These are phyloP conservation scores for Ottelia alismoides DNA, from an alignment of 106 monocot genomes.

Conservation along the genomic window DNA sequence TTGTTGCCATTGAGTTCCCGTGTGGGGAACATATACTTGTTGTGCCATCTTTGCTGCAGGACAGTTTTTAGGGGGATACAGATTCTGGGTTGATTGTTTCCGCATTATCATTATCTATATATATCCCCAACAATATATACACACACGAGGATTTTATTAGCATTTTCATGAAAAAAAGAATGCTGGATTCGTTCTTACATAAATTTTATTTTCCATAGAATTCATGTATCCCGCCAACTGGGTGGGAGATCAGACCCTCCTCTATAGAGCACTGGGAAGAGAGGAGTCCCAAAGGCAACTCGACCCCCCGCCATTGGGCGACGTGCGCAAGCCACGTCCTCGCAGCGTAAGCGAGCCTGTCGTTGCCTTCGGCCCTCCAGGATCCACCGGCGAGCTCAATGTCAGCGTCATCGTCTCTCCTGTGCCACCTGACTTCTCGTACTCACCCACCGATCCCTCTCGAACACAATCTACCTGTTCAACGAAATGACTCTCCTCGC, in stretches of 20 bases:
- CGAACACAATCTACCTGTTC: neutral
- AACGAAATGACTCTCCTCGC: neutral
- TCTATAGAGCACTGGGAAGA: slow-evolving; percentile 45
- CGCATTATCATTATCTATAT: no score
- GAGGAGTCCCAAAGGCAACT: slow-evolving; percentile 56
- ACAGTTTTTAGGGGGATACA: no score
- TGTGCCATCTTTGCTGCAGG: no score
- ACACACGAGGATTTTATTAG: no score
- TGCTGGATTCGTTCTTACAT: no score
- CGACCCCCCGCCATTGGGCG: slow-evolving; percentile 33
- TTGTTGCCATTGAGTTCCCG: no score
- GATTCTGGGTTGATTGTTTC: no score
- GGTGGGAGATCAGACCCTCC: slow-evolving; percentile 85
- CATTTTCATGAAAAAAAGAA: no score
- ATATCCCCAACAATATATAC: no score
- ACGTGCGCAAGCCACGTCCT: neutral
- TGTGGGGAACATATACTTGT: no score
- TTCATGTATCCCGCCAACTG: slow-evolving; percentile 82
- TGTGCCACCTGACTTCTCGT: slow-evolving; percentile 72
- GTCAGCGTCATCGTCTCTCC: slow-evolving; percentile 79
- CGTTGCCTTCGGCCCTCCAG: slow-evolving; percentile 75
- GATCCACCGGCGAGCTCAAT: slow-evolving; percentile 81
- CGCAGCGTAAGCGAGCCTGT: slow-evolving; percentile 36
- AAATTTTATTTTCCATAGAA: no score
- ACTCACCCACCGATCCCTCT: neutral